These are phyloP conservation scores for Amanita exitialis DNA, from an alignment of 768 basidiomycete genomes.

Conservation along the genomic window DNA sequence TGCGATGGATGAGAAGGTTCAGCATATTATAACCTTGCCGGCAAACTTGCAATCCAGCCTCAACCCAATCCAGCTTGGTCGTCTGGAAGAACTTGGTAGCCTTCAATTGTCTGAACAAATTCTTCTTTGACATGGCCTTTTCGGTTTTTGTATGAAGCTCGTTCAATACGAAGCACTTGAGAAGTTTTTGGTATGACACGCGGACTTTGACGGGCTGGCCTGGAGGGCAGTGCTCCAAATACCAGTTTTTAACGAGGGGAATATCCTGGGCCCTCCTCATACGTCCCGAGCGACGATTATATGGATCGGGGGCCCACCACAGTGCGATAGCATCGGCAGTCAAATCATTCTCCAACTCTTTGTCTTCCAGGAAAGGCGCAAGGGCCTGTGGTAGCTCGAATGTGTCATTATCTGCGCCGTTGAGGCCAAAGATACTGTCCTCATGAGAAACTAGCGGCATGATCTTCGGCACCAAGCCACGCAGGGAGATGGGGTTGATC, in stretches of 20 bases:
- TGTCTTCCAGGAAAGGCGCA: constrained; percentile 72
- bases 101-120: constrained; percentile 90
- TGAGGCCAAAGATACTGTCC: constrained; percentile 85
- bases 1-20: constrained; percentile 96
- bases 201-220: constrained; percentile 96
- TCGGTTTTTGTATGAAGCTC: constrained; percentile 82
- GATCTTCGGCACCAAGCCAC: constrained; percentile 79
- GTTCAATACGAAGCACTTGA: constrained; percentile 94
- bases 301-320: constrained; percentile 98
- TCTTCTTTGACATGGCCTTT: constrained; percentile 98
- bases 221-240: constrained; percentile 95
- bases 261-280: constrained; percentile 94
- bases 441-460: constrained; percentile 79
- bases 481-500: constrained; percentile 94
- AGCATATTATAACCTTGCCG: constrained; percentile 99
- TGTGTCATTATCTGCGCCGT: constrained; percentile 75
- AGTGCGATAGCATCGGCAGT: constrained; percentile 96
- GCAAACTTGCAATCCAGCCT: constrained; percentile 97
- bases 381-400: constrained; percentile 77
- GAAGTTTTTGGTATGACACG: constrained; percentile 96
- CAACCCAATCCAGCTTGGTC: constrained; percentile 97
- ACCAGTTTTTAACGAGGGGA: constrained; percentile 97
- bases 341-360: constrained; percentile 76
- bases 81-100: constrained; percentile 99
- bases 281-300: constrained; percentile 82